Percentiles rank a stretch among this genome's conserved stretches.
Conservation (phyloP, 2,329 filamentous ascomycete genomes). For the Alternaria brassicae region DNA sequence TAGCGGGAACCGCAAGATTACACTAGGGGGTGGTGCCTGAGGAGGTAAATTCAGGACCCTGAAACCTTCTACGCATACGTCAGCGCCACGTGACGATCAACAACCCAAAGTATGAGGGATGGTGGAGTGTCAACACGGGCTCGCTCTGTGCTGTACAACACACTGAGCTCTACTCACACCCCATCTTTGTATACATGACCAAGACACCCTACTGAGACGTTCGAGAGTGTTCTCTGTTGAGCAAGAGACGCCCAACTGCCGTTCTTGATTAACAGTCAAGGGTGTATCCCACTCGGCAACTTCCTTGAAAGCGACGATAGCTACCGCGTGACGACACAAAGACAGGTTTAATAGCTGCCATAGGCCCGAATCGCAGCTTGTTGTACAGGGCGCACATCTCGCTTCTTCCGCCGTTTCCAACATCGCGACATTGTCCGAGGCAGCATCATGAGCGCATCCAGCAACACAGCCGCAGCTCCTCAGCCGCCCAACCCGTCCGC, state of each 20-base stretch:
- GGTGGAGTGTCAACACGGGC: constrained; percentile 1
- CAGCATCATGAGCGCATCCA: constrained; percentile 17
- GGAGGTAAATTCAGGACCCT: background rate
- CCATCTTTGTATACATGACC: background rate
- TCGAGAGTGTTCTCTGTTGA: background rate
- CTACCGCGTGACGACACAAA: constrained; percentile 18
- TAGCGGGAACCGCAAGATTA: background rate
- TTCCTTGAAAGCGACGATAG: constrained; percentile 16
- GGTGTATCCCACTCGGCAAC: constrained; percentile 23
- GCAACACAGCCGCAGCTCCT: constrained; percentile 11
- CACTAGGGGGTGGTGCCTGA: constrained; percentile 9
- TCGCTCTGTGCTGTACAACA: constrained; percentile 1
- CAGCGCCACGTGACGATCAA: constrained; percentile 18
- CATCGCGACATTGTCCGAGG: background rate
- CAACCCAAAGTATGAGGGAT: constrained; percentile 6
- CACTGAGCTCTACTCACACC: background rate
- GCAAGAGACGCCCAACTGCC: background rate
- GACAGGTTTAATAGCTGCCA: constrained; percentile 5
- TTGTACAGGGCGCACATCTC: constrained; percentile 2
- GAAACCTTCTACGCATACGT: constrained; percentile 9
- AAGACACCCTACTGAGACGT: background rate
- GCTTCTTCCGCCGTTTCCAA: background rate
- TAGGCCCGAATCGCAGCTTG: constrained; percentile 17
- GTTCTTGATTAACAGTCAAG: constrained; percentile 9
- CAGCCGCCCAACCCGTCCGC: constrained; percentile 18